These are phyloP conservation scores for Taiwanofungus camphoratus DNA, from an alignment of 1,284 basidiomycete genomes.

Conservation along the genomic window DNA sequence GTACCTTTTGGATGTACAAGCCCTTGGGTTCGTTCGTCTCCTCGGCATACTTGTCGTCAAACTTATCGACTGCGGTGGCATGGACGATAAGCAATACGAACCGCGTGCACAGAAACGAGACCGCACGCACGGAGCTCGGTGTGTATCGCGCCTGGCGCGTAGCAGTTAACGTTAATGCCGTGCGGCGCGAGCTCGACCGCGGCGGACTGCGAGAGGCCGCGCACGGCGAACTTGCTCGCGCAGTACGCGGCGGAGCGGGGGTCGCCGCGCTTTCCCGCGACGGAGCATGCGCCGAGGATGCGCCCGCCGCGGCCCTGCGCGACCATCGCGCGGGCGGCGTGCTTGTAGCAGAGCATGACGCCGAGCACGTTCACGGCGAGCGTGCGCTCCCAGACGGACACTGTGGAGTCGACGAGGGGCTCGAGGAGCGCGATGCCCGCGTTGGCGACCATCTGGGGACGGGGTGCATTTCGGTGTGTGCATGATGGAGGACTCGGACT, in stretches of 20 bases:
- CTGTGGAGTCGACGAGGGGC: conserved; percentile 18
- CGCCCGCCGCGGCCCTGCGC: conserved; percentile 30
- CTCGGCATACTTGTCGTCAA: conserved; percentile 6
- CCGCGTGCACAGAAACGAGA: neutral
- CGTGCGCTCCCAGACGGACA: conserved; percentile 16
- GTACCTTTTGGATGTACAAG: conserved; percentile 7
- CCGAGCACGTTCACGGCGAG: conserved; percentile 28
- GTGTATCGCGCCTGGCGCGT: conserved; percentile 18
- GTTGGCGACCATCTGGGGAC: conserved; percentile 27
- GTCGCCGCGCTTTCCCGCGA: conserved; percentile 16
- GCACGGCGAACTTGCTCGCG: conserved; percentile 21
- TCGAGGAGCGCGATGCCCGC: conserved; percentile 23
- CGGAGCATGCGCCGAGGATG: conserved; percentile 24
- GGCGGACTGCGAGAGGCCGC: conserved; percentile 20
- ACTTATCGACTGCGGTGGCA: conserved; percentile 3
- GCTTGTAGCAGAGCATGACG: conserved; percentile 29
- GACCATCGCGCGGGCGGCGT: conserved; percentile 28
- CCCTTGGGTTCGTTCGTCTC: conserved; percentile 3
- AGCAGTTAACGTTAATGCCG: conserved; percentile 21
- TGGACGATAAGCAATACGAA: neutral
- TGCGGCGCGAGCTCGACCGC: conserved; percentile 20
- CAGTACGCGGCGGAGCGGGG: conserved; percentile 15
- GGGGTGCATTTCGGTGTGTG: neutral
- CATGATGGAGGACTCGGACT: neutral
- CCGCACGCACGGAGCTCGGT: conserved; percentile 16